Evolutionary conservation across 192 early-diverging fungal genomes (phyloP).

Genomic region (Podila horticola): DNA sequence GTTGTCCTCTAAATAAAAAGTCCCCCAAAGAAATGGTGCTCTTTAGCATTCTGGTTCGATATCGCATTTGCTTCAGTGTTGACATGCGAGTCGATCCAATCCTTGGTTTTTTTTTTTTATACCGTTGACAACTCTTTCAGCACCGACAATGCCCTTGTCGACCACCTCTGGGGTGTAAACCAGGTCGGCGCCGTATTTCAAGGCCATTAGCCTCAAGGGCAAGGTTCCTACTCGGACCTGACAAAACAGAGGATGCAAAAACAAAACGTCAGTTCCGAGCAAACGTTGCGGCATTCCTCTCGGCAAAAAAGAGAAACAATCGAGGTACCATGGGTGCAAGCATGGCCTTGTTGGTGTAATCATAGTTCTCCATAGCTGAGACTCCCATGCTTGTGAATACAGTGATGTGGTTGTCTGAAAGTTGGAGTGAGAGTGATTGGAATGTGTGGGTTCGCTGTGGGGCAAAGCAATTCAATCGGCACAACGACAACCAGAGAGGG

Average conservation of each 20-base stretch:
- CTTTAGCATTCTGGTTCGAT: no score
- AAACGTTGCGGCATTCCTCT: background rate
- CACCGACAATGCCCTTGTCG: slow-evolving; percentile 84
- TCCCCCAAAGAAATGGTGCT: no score
- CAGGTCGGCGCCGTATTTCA: slow-evolving; percentile 92
- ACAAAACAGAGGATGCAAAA: background rate
- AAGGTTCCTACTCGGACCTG: slow-evolving; percentile 87
- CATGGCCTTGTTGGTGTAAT: slow-evolving; percentile 72
- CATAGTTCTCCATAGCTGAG: slow-evolving; percentile 25
- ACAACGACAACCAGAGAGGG: background rate
- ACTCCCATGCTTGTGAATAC: background rate
- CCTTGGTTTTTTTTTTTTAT: slow-evolving; percentile 3
- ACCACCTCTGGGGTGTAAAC: slow-evolving; percentile 93
- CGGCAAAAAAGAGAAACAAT: background rate
- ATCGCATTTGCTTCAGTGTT: no score
- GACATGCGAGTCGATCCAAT: background rate
- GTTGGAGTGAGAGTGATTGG: background rate
- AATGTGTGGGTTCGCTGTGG: background rate
- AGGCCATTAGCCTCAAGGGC: slow-evolving; percentile 86
- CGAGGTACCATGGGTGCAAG: slow-evolving; percentile 94
- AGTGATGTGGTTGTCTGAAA: background rate
- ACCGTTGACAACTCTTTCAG: slow-evolving; percentile 82
- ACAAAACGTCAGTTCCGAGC: background rate
- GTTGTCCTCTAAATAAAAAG: slow-evolving; percentile 51
- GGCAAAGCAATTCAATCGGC: no score